Conservation (phyloP, 202 grass and related monocot species). For the Setaria viridis region DNA sequence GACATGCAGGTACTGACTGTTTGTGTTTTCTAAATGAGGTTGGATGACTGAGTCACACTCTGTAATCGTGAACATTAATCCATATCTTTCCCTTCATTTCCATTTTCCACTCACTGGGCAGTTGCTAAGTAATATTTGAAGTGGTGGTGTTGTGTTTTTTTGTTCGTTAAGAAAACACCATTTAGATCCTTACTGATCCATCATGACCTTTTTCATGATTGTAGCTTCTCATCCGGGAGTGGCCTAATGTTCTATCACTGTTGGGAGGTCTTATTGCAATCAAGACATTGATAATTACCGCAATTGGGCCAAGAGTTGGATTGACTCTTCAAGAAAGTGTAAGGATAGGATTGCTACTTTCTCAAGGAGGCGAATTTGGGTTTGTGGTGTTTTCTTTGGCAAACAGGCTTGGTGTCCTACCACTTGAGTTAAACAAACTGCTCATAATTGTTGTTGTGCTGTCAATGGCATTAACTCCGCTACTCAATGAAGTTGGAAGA, state of each 20-base stretch:
- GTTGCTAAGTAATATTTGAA: slow-evolving; percentile 10
- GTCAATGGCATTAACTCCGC: slow-evolving; percentile 97
- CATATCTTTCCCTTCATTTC: slow-evolving; percentile 11
- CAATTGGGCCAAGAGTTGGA: slow-evolving; percentile 88
- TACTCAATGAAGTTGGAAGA: slow-evolving; percentile 91
- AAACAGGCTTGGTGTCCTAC: slow-evolving; percentile 98
- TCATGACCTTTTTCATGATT: slow-evolving; percentile 32
- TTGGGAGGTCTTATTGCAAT: slow-evolving; percentile 88
- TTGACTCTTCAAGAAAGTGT: slow-evolving; percentile 95
- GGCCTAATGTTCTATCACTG: slow-evolving; percentile 94
- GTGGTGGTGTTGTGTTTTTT: background rate
- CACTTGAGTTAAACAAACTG: slow-evolving; percentile 96
- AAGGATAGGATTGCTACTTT: slow-evolving; percentile 96
- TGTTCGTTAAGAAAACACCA: slow-evolving; percentile 9
- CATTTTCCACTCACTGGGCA: slow-evolving; percentile 10
- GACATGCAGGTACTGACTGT: slow-evolving; percentile 78
- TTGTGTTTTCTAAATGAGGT: slow-evolving; percentile 10
- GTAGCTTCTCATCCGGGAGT: slow-evolving; percentile 94
- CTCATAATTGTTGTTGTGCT: slow-evolving; percentile 98
- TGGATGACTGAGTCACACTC: background rate
- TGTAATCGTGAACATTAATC: slow-evolving; percentile 23
- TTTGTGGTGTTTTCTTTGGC: slow-evolving; percentile 99
- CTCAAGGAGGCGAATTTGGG: slow-evolving; percentile 98
- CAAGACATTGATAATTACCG: slow-evolving; percentile 93
- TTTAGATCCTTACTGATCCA: slow-evolving; percentile 9